phyloP scores from a whole-genome alignment of 2,329 filamentous ascomycete genomes.

The Monosporascus sp. region DNA sequence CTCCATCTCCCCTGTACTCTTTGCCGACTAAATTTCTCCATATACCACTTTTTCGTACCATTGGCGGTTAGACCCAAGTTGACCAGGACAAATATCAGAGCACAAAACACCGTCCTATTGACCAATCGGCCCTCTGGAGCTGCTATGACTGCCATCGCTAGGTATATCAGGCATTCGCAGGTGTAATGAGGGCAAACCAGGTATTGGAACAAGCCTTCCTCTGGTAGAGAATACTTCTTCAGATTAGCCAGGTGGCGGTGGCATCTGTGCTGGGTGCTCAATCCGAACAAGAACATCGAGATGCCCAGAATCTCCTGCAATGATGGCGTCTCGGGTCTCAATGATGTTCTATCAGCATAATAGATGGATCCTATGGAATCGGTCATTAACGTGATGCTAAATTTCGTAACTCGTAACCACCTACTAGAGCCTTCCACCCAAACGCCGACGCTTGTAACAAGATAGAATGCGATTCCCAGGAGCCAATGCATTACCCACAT shows the following conservation, averaged over 20 bases:
- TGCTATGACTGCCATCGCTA: conserved; percentile 67
- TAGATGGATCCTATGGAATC: conserved; percentile 27
- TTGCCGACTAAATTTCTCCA: conserved; percentile 64
- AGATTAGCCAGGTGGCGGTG: conserved; percentile 65
- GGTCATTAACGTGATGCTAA: conserved; percentile 3
- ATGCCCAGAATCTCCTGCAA: conserved; percentile 51
- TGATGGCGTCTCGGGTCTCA: conserved; percentile 26
- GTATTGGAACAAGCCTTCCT: conserved; percentile 63
- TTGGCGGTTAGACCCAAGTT: conserved; percentile 80
- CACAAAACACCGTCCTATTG: conserved; percentile 70
- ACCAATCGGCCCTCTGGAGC: conserved; percentile 61
- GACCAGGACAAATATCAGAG: conserved; percentile 64
- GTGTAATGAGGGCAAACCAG: conserved; percentile 88
- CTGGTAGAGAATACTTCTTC: conserved; percentile 78
- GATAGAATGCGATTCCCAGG: conserved; percentile 73
- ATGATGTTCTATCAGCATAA: conserved; percentile 13
- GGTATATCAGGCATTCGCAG: conserved; percentile 79
- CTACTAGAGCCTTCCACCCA: conserved; percentile 80
- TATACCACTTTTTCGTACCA: conserved; percentile 76
- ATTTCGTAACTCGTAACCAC: conserved; percentile 19
- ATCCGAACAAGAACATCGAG: conserved; percentile 64
- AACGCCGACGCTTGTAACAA: conserved; percentile 64
- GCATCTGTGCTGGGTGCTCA: conserved; percentile 67
- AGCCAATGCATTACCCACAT: conserved; percentile 88
- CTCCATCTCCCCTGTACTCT: conserved; percentile 60